Evolutionary conservation across 2,329 filamentous ascomycete genomes (phyloP), one percentile per base, ranked within the genome.

Genomic region (Diaporthe amygdali): DNA sequence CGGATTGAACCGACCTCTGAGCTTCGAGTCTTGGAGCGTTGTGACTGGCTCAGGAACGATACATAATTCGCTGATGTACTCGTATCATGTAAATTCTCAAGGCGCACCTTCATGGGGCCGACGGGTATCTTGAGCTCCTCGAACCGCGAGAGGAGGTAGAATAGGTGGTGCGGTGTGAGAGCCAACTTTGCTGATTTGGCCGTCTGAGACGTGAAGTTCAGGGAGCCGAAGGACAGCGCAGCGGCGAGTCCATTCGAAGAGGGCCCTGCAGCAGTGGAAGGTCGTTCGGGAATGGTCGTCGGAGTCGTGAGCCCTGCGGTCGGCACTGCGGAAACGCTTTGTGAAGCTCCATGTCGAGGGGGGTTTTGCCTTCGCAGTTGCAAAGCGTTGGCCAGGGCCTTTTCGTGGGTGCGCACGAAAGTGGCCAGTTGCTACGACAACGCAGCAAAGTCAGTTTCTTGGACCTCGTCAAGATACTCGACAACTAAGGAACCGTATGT

Each of bases 391-490:
- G 96, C 96, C 74, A 99, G 90, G 46, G 95, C 96, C 84, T 97
- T 97, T 84, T 99, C 96, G 86, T 99, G 95, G 69, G 95, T 97
- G 74, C 95, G 94, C 83, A 99, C 95, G 84, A 97, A 98, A 84
- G 92, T 92, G 80, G 96, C 95, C 81, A 99, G 89, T 88, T 97
- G 96, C 96, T 98, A 81, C 72, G 47, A 67, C 37, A 46, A n/a
- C 27, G 47, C 73, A 20, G 8, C 4, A 27, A 22, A n/a, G 77
- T 83, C 73, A 84, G 81, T 44, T 54, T 54, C 64, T 22, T 49
- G 52, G 25, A 10, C 15, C 30, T 49, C 32, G 30, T 25, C 39
- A n/a, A 10, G 20, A 20, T 52, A 17, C 37, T 22, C 15, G 22
- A 6, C 25, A 10, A n/a, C 25, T 17, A 44, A 30, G 12, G n/a